Evolutionary conservation across 768 basidiomycete genomes (phyloP).

Genomic region (Suillus americanus): DNA sequence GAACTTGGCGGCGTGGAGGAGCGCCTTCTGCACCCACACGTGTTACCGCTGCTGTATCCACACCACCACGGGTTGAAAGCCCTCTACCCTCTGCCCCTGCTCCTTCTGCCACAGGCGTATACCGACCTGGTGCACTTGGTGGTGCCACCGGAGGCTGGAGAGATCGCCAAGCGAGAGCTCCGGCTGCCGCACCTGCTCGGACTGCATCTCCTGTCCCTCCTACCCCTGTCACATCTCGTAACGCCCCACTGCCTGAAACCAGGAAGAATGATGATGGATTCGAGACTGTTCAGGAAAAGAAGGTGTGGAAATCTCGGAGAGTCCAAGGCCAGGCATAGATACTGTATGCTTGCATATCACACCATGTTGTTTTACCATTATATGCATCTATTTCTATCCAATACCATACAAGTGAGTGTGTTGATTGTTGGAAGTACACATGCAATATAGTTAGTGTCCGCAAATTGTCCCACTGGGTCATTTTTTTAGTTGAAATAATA

Average conservation of each 20-base stretch:
- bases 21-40: constrained; percentile 22
- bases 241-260: constrained; percentile 34
- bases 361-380: constrained; percentile 8
- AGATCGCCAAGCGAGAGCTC: constrained; percentile 47
- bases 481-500: constrained; percentile 8
- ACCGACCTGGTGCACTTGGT: constrained; percentile 40
- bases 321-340: constrained; percentile 12
- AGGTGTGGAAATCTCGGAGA: constrained; percentile 23
- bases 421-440: constrained; percentile 16
- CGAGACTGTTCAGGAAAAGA: constrained; percentile 48
- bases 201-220: constrained; percentile 38
- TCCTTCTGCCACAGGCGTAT: constrained; percentile 36
- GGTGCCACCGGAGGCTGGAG: constrained; percentile 56
- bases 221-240: constrained; percentile 10
- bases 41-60: constrained; percentile 23
- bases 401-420: constrained; percentile 17
- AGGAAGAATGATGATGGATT: constrained; percentile 71
- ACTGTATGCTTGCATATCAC: background rate
- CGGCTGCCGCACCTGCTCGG: constrained; percentile 31
- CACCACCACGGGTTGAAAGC: constrained; percentile 55
- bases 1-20: constrained; percentile 22
- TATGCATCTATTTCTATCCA: constrained; percentile 14
- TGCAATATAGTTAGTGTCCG: constrained; percentile 13
- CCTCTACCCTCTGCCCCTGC: constrained; percentile 39
- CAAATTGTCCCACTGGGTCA: constrained; percentile 11